Base-by-base conservation (phyloP, 2,329 filamentous ascomycete genomes). In the Aciculosporium take region DNA sequence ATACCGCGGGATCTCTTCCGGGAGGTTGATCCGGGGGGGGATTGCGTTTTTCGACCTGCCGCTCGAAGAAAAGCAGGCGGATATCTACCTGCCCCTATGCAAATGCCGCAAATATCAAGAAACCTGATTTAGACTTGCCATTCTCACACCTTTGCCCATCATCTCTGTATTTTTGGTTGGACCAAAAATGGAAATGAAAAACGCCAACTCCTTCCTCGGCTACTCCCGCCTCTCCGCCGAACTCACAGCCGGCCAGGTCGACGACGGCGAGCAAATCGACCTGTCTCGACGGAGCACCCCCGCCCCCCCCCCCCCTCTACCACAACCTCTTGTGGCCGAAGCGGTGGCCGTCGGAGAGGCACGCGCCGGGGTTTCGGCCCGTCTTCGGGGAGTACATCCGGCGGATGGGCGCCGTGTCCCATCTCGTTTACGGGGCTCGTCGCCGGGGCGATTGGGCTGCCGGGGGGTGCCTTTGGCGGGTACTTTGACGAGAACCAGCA, bases 241-340 rank as follows among this genome's bases (percentile, higher is more conserved):
- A 56, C 71, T 81, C 53, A 94, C 86, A 4, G 84, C 83, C 17
- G 76, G 80, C 49, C 72, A 74, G 38, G 71, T 76, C 51, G 86
- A 94, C 61, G 82, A 87, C 66, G 72, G 86, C 39, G 86, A 94
- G 58, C 86, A 94, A 57, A 80, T 93, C 46, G 86, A 94, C 59
- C 72, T 94, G n/a, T n/a, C 39, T 85, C 83, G 0, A 93, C 86
- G 0, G 78, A 84, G 40, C 84, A 91, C 51, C 67, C 78, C 0
- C 38, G 81, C 1, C 84, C 81, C 0, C 61, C 60, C 1, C 67
- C 78, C 85, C 85, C 1, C 63, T 74, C 1, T 83, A 88, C 58
- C 68, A 84, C 56, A 84, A 89, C 58, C 71, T 93, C 13, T 69
- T 84, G 7, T 79, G 76, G n/a, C 84, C 76, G 1, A 79, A 77